Evolutionary conservation across 495 filamentous ascomycete species (phyloP), one percentile per base, ranked within the genome.

Genomic region (Penicillium salamii): DNA sequence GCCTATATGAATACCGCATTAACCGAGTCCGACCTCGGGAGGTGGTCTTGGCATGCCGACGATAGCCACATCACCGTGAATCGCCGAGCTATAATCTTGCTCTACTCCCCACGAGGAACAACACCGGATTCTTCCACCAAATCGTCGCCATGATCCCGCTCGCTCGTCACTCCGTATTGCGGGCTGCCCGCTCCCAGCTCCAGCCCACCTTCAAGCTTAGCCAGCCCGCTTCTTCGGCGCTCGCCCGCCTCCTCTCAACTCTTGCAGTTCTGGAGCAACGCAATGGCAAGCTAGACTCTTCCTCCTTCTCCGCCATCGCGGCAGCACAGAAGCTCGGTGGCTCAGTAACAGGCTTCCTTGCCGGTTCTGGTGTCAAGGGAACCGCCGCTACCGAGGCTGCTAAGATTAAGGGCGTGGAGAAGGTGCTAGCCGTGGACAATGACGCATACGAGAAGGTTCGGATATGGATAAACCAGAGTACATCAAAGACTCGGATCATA

Each of bases 251-350:
- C 44, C 77, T 96, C 40, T 96, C 89, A 36, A 91, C 90, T 37
- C 82, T 98, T 31, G 91, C 91, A 32, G 72, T 97, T 36, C 84
- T 98, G 53, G 93, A 98, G 69, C 93, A 98, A 69, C 85, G 85
- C 63, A 88, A 95, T 58, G 93, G 95, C 51, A 84, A 90, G 68
- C 79, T 98, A 54, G 86, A 88, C 58, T 68, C 74, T 53, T 85
- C 88, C 2, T 97, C 93, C 2, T 76, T 97, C 12, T 86, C 89
- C 53, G 88, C 91, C 33, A 78, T 98, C 39, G 90, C 86, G 3
- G 93, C 95, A 4, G 95, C 90, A 17, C 78, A 84, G 65, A 91
- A 89, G 64, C 75, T 97, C 3, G 91, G 93, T 37, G 91, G 90
- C 0, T 75, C 87, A 0, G 77, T 97, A 38, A 91, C 90, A 47